Evolutionary conservation across 2,329 filamentous ascomycete species (phyloP).

Genomic region (Didymellaceae sp.): DNA sequence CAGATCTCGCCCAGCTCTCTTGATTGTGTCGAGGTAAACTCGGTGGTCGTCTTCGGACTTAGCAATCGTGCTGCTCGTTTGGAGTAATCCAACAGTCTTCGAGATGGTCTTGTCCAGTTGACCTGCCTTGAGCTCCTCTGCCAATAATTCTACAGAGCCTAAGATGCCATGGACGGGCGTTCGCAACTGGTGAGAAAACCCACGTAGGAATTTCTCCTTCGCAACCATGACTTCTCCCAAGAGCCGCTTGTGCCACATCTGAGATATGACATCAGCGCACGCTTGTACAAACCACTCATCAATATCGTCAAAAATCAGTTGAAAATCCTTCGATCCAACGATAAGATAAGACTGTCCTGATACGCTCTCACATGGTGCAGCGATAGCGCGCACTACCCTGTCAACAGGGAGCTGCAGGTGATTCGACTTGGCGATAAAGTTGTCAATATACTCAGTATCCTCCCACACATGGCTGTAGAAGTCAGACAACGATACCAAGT

Average conservation of each 20-base stretch:
- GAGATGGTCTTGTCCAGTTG: background rate
- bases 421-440: background rate
- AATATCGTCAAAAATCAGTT: background rate
- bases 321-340: background rate
- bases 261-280: background rate
- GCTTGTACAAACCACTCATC: background rate
- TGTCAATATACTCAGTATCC: background rate
- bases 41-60: background rate
- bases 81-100: background rate
- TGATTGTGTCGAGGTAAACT: conserved; percentile 2
- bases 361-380: background rate
- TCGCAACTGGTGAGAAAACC: conserved; percentile 1
- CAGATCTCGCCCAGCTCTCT: conserved; percentile 1
- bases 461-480: background rate
- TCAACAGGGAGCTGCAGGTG: background rate
- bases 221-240: conserved; percentile 2
- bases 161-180: conserved; percentile 1
- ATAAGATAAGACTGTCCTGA: background rate
- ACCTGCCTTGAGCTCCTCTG: background rate
- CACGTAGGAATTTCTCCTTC: conserved; percentile 2
- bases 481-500: background rate
- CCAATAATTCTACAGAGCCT: background rate
- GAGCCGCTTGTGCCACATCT: conserved; percentile 1
- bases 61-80: background rate
- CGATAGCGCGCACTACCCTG: background rate